Evolutionary conservation across 2,329 filamentous ascomycete species (phyloP).

Genomic region (Teratosphaeria zuluensis): DNA sequence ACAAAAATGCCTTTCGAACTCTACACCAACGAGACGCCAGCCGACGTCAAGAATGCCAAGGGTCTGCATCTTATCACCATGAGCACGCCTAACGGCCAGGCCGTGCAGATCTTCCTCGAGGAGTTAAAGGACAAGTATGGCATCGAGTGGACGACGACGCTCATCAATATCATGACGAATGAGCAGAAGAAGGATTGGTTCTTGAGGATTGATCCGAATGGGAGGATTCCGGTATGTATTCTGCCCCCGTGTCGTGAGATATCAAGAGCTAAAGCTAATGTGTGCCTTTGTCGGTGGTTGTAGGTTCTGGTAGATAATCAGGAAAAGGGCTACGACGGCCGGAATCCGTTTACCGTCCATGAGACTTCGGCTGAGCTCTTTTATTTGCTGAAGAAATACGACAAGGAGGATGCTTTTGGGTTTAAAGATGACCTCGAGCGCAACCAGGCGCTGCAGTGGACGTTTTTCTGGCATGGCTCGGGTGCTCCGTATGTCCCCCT

Average conservation of each 20-base stretch:
- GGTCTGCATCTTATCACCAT: slow-evolving; percentile 45
- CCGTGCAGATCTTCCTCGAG: slow-evolving; percentile 46
- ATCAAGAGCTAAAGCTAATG: too few relatives aligned
- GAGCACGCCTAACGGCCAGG: slow-evolving; percentile 43
- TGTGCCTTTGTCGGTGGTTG: not conserved
- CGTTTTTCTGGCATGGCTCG: slow-evolving; percentile 44
- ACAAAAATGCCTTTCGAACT: slow-evolving; percentile 30
- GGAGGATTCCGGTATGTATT: slow-evolving; percentile 33
- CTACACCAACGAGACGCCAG: slow-evolving; percentile 37
- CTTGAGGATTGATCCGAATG: slow-evolving; percentile 14
- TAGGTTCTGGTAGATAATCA: slow-evolving; percentile 40
- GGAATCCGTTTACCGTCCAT: slow-evolving; percentile 41
- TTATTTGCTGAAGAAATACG: slow-evolving; percentile 42
- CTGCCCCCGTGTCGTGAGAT: not conserved
- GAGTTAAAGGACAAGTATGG: slow-evolving; percentile 44
- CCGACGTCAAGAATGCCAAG: slow-evolving; percentile 39
- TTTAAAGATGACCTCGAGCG: slow-evolving; percentile 44
- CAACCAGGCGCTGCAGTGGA: slow-evolving; percentile 42
- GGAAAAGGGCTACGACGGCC: slow-evolving; percentile 20
- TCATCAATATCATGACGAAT: slow-evolving; percentile 44
- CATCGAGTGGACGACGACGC: slow-evolving; percentile 37
- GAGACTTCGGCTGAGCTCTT: slow-evolving; percentile 46
- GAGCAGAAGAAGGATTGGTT: slow-evolving; percentile 43
- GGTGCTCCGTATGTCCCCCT: slow-evolving; percentile 34
- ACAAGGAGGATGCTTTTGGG: slow-evolving; percentile 41